These are phyloP conservation scores for Pueraria montana DNA, from an alignment of 306 rosid genomes.

Conservation along the genomic window DNA sequence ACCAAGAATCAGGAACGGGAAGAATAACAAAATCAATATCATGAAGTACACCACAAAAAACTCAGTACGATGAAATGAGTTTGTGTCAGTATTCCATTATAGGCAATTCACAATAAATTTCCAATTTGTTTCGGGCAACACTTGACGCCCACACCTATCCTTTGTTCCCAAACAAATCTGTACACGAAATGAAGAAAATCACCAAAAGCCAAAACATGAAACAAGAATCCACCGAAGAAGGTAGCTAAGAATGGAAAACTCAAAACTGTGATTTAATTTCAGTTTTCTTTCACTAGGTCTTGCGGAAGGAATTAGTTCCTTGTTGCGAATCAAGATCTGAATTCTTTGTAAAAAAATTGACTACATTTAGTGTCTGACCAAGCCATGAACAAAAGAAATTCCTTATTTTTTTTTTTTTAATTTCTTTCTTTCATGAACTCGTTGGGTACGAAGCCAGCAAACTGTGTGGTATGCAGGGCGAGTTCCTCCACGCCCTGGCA, in stretches of 20 bases:
- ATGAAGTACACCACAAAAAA: too few relatives aligned
- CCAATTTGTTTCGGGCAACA: too few relatives aligned
- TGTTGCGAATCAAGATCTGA: too few relatives aligned
- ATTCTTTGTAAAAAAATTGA: too few relatives aligned
- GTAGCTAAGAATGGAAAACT: not conserved
- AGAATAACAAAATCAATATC: too few relatives aligned
- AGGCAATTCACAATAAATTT: not conserved
- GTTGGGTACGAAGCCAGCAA: constrained; percentile 63
- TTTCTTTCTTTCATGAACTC: constrained; percentile 6
- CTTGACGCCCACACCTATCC: too few relatives aligned
- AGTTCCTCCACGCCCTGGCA: constrained; percentile 67
- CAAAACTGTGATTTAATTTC: not conserved
- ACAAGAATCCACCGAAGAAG: not conserved
- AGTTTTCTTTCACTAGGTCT: not conserved
- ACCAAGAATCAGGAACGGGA: not conserved
- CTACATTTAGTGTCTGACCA: too few relatives aligned
- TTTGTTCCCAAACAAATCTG: not conserved
- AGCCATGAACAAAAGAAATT: not conserved
- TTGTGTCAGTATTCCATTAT: not conserved
- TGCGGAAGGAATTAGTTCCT: not conserved
- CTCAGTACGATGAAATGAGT: not conserved
- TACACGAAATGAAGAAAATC: not conserved
- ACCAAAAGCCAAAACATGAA: not conserved
- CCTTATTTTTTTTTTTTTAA: too few relatives aligned
- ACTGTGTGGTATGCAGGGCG: constrained; percentile 66